Percentiles rank a stretch among this genome's conserved stretches.
phyloP scores from a whole-genome alignment of 495 filamentous ascomycete species.

The Cryomyces antarcticus region DNA sequence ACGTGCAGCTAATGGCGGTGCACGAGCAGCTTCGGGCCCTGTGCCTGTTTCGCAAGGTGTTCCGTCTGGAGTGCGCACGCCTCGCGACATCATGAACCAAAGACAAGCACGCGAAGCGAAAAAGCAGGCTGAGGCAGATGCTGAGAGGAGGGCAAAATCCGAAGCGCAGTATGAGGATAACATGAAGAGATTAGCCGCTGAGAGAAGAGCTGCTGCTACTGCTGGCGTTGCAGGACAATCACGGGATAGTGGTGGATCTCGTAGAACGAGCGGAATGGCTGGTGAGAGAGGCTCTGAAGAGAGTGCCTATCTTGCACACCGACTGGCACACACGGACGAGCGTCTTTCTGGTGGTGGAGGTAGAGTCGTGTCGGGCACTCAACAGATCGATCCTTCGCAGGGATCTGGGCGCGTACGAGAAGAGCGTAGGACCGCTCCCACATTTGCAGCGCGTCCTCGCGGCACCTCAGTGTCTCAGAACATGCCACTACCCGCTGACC shows the following conservation, averaged over 20 bases:
- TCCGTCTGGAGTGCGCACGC: conserved; percentile 16
- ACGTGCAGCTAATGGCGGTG: conserved; percentile 19
- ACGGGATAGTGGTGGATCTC: conserved; percentile 1
- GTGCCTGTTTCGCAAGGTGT: conserved; percentile 14
- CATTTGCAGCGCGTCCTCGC: conserved; percentile 3
- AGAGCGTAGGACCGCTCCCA: conserved; percentile 3
- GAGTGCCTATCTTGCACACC: background rate
- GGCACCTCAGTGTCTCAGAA: conserved; percentile 11
- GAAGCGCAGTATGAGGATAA: conserved; percentile 14
- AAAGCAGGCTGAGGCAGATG: conserved; percentile 10
- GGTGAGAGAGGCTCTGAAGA: background rate
- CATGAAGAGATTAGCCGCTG: conserved; percentile 13
- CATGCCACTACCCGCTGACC: conserved; percentile 9
- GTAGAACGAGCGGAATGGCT: background rate
- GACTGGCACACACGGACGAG: background rate
- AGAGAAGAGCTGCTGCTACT: conserved; percentile 16
- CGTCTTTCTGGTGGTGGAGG: too few species aligned
- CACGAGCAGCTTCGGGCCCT: conserved; percentile 15
- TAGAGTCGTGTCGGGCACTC: conserved; percentile 1
- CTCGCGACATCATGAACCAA: conserved; percentile 18
- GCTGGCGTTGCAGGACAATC: conserved; percentile 13
- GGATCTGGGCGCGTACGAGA: conserved; percentile 2
- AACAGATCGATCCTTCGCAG: background rate
- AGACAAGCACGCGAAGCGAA: conserved; percentile 14
- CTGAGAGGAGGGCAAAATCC: conserved; percentile 7